Evolutionary conservation across 2,329 filamentous ascomycete species (phyloP), one percentile per base, ranked within the genome.

Genomic region (Stagonosporopsis vannaccii): DNA sequence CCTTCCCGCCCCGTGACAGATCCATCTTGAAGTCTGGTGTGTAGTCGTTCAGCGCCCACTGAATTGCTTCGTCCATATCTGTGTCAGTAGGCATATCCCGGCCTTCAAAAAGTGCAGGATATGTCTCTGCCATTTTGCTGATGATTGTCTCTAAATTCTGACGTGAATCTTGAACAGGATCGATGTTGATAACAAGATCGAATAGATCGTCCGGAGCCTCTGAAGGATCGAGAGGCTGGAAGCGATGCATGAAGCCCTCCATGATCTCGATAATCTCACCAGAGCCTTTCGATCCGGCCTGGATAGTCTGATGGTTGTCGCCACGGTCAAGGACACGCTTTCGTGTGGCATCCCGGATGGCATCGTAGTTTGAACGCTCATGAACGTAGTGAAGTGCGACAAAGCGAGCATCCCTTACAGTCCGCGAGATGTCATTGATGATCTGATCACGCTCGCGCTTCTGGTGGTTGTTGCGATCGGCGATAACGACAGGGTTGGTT

Each of bases 221-320:
- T 17, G 86, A 82, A 0, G 83, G 79, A 62, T 93, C 85, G 56
- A 92, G 82, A 19, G 89, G 85, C 78, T 99, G 90, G 72, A 97
- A 98, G 32, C 95, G 87, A 12, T 85, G 77, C 63, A 99, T 82
- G 77, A 99, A 99, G 3, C 92, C 91, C 66, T 97, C 91, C 95
- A 99, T 98, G 66, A 99, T 96, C 5, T 86, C 85, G 42, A 95
- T 81, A 51, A 95, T 91, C 74, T 97, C 94, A 17, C 83, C 79
- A 42, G 82, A 77, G 40, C 89, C 85, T 52, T 90, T 89, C 41
- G 86, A 89, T n/a, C 80, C 82, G 11, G 94, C 93, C 69, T 95
- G 92, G 57, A 99, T 98, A 0, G 95, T 99, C 78, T 99, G 95
- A 75, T 99, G 95, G 70, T 98, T 98, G 75, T 99, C 92, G 13